Conservation (phyloP, 2,329 filamentous ascomycete species). For the Mollisia scopiformis region DNA sequence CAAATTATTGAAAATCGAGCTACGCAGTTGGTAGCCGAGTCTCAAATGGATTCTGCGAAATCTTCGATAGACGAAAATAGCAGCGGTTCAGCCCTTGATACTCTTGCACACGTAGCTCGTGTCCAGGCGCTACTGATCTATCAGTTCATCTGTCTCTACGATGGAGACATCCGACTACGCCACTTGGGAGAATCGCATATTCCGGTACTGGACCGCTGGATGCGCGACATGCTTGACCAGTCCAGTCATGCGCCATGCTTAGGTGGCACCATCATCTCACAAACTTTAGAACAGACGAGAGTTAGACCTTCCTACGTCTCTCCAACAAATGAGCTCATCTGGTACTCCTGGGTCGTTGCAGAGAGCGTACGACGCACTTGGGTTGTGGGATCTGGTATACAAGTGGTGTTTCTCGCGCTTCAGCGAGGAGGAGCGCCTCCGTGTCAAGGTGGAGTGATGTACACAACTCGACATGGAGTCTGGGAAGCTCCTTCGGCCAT, state of each 20-base stretch:
- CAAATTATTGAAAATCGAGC: slow-evolving; percentile 30
- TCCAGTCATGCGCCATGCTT: neutral
- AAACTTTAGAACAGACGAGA: neutral
- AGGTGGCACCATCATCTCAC: slow-evolving; percentile 5
- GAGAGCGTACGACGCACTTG: slow-evolving; percentile 38
- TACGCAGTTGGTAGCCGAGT: slow-evolving; percentile 16
- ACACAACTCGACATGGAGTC: slow-evolving; percentile 32
- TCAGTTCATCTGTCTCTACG: slow-evolving; percentile 33
- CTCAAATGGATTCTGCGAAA: neutral
- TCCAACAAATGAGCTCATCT: slow-evolving; percentile 12
- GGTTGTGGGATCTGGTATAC: slow-evolving; percentile 26
- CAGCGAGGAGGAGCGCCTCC: slow-evolving; percentile 18
- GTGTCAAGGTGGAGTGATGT: slow-evolving; percentile 32
- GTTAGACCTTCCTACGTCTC: neutral
- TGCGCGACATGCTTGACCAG: slow-evolving; percentile 15
- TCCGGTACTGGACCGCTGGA: slow-evolving; percentile 28
- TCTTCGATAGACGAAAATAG: too few species aligned
- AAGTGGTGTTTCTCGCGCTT: slow-evolving; percentile 24
- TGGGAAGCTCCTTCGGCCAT: slow-evolving; percentile 34
- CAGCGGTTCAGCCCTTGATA: slow-evolving; percentile 1
- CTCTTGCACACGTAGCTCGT: slow-evolving; percentile 13
- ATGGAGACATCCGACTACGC: slow-evolving; percentile 33
- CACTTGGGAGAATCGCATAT: slow-evolving; percentile 29
- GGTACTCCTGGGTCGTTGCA: slow-evolving; percentile 38
- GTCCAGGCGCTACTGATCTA: slow-evolving; percentile 33